Evolutionary conservation across 495 filamentous ascomycete genomes (phyloP), one percentile per base, ranked within the genome.

Genomic region (Friedmanniomyces endolithicus): DNA sequence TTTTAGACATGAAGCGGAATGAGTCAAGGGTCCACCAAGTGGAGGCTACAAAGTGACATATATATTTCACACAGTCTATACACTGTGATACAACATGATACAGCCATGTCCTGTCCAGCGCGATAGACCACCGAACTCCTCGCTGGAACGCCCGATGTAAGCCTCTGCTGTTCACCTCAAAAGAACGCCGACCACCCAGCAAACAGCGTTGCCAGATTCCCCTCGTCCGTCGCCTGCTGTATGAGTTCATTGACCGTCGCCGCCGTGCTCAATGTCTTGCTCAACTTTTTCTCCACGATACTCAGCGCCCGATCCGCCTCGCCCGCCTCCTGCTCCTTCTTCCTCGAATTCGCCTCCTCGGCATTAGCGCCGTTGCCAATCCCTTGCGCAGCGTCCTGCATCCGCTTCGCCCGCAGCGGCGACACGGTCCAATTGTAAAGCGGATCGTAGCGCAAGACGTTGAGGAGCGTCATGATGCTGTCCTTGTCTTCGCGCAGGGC

Each of bases 221-320:
- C 77, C 73, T 92, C 90, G 71, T 97, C 94, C 11, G 82, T 88
- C 22, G 94, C 90, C 70, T 90, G 85, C 66, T 96, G 92, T 57
- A 97, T 97, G 52, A 98, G 70, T 66, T 97, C 92, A 63, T 95
- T 97, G 25, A 98, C 92, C 39, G 89, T 95, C 16, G 92, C 92
- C 50, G 81, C 82, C 19, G 95, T 92, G 67, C 92, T 97, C 63
- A 98, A 68, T 40, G 85, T 90, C 73, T 94, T 94, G 61, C 81
- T 83, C 63, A 98, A 69, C 72, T 98, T 98, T 76, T 94, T 96
- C 56, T 84, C 80, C 22, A 98, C 94, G 17, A 97, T 88, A 35
- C 85, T 86, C 57, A 98, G 72, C 8, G 92, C 94, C 43, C 92
- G 75, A 63, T 95, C 88, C 14, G 92, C 94, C 68, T 98, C 94